These are phyloP conservation scores for Brassica rapa DNA, from an alignment of 345 rosid species.

Conservation along the genomic window DNA sequence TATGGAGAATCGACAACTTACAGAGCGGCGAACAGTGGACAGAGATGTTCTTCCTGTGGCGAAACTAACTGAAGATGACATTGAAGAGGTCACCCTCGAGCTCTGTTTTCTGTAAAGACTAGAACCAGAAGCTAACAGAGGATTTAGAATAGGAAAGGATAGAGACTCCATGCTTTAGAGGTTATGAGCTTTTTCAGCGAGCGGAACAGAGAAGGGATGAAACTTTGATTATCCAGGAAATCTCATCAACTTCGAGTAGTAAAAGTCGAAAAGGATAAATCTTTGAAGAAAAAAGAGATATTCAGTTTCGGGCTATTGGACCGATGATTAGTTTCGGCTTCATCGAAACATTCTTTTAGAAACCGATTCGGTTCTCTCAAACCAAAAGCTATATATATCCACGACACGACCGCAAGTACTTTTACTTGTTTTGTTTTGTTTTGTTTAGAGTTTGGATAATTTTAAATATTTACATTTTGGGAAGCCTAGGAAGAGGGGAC, in stretches of 20 bases:
- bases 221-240: conserved; percentile 5
- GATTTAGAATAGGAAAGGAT: conserved; percentile 36
- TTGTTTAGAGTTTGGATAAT: neutral
- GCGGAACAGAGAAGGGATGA: neutral
- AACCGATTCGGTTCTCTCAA: conserved; percentile 1
- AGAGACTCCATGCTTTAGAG: conserved; percentile 29
- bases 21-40: conserved; percentile 29
- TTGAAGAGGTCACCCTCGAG: conserved; percentile 19
- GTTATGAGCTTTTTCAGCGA: conserved; percentile 5
- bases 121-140: conserved; percentile 33
- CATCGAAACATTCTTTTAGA: neutral
- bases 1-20: conserved; percentile 34
- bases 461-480: neutral
- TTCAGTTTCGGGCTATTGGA: conserved; percentile 22
- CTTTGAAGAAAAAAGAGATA: neutral
- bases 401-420: neutral
- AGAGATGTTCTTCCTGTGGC: neutral
- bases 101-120: conserved; percentile 18
- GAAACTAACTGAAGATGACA: conserved; percentile 9
- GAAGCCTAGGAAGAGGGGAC: neutral
- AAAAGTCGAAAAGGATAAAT: neutral
- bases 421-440: neutral
- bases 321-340: conserved; percentile 14
- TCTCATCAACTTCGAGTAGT: neutral
- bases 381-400: neutral